A percentile compares a stretch with the other conserved stretches of the same genome.
Conservation (phyloP, 495 filamentous ascomycete genomes). For the Daldinia grandis region DNA sequence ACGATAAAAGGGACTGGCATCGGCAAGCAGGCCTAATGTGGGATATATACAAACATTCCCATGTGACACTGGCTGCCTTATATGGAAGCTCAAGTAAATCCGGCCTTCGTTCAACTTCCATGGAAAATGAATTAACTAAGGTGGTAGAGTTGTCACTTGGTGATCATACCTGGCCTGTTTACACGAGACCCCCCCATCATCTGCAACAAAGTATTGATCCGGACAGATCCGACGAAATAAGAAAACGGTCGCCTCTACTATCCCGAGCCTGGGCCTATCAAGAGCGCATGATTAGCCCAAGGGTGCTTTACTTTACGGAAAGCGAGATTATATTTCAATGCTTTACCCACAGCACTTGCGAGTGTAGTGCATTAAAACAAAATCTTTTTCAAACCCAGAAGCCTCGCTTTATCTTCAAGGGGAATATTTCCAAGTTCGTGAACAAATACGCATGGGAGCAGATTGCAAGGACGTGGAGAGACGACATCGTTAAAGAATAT, state of each 20-base stretch:
- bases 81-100: constrained; percentile 8
- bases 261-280: constrained; percentile 17
- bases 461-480: not conserved
- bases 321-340: constrained; percentile 17
- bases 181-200: constrained; percentile 3
- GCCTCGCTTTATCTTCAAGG: not conserved
- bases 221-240: not conserved
- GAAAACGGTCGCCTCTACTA: not conserved
- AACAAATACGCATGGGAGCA: not conserved
- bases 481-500: not conserved
- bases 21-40: constrained; percentile 39
- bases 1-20: constrained; percentile 38
- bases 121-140: constrained; percentile 2
- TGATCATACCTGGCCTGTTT: not conserved
- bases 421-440: not conserved
- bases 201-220: not conserved
- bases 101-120: constrained; percentile 8
- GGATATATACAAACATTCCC: constrained; percentile 35
- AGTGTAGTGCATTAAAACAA: not conserved
- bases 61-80: constrained; percentile 28
- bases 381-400: not conserved
- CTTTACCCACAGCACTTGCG: not conserved
- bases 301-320: constrained; percentile 12
- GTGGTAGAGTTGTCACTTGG: constrained; percentile 3
- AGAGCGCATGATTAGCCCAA: constrained; percentile 16